These are phyloP conservation scores for Rhizoctonia solani DNA, from an alignment of 1,284 basidiomycete genomes.

Conservation along the genomic window DNA sequence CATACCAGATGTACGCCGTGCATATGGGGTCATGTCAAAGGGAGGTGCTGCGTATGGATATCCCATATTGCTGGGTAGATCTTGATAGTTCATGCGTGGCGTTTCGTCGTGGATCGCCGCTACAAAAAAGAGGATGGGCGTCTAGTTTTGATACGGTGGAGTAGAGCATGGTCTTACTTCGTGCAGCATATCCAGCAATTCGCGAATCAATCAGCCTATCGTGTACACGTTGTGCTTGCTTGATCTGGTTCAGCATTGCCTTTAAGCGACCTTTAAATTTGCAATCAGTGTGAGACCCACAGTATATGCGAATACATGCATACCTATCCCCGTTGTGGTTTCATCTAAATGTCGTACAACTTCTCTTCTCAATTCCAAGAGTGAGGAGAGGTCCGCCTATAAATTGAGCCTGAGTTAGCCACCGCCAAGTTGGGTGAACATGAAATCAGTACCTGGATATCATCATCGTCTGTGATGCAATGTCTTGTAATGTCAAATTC, in stretches of 20 bases:
- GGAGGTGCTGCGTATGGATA: slow-evolving; percentile 17
- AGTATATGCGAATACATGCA: background rate
- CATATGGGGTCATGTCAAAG: slow-evolving; percentile 26
- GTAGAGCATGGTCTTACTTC: background rate
- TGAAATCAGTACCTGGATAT: slow-evolving; percentile 19
- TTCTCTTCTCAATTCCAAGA: slow-evolving; percentile 19
- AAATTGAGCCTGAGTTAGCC: background rate
- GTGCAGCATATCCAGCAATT: slow-evolving; percentile 23
- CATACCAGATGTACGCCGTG: slow-evolving; percentile 8
- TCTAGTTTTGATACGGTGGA: background rate
- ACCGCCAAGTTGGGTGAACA: background rate
- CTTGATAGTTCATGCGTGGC: slow-evolving; percentile 20
- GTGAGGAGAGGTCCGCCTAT: slow-evolving; percentile 17
- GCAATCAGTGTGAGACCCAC: background rate
- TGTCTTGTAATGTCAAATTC: slow-evolving; percentile 30
- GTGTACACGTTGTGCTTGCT: slow-evolving; percentile 24
- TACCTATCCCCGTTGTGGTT: slow-evolving; percentile 28
- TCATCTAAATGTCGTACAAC: slow-evolving; percentile 29
- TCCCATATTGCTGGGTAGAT: slow-evolving; percentile 8
- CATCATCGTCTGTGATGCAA: slow-evolving; percentile 23
- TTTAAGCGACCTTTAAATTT: slow-evolving; percentile 21
- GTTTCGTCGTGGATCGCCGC: slow-evolving; percentile 20
- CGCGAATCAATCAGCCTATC: slow-evolving; percentile 31
- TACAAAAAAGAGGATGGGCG: background rate
- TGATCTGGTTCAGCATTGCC: slow-evolving; percentile 30